A percentile compares a stretch with the other conserved stretches of the same genome.
These are phyloP conservation scores for Schrenkiella parvula DNA, from an alignment of 345 rosid species.

Conservation along the genomic window DNA sequence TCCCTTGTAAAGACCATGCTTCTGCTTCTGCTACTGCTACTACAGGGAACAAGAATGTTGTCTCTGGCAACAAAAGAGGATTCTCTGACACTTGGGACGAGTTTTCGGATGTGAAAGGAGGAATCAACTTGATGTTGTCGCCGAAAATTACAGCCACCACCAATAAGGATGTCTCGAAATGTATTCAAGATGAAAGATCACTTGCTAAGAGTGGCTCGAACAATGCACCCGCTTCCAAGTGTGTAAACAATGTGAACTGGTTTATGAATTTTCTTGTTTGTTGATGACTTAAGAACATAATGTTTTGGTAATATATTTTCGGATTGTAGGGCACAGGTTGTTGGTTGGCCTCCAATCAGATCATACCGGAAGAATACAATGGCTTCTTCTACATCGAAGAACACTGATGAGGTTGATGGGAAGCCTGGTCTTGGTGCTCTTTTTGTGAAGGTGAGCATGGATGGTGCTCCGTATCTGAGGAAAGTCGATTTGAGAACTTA, in stretches of 20 bases:
- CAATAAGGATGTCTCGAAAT: constrained; percentile 42
- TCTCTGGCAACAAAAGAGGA: constrained; percentile 79
- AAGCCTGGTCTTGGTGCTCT: constrained; percentile 66
- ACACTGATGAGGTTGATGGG: constrained; percentile 85
- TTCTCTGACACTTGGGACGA: constrained; percentile 70
- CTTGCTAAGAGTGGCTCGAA: constrained; percentile 30
- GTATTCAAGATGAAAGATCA: constrained; percentile 39
- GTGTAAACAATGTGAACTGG: constrained; percentile 9
- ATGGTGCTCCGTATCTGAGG: constrained; percentile 89
- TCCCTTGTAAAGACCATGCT: constrained; percentile 55
- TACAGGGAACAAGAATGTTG: constrained; percentile 46
- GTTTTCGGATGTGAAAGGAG: constrained; percentile 61
- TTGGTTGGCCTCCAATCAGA: constrained; percentile 96
- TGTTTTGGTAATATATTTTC: not conserved
- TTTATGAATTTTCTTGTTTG: not conserved
- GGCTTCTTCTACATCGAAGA: constrained; percentile 61
- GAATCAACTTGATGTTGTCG: constrained; percentile 45
- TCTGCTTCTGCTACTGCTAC: constrained; percentile 40
- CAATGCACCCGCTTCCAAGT: constrained; percentile 77
- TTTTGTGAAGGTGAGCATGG: constrained; percentile 93
- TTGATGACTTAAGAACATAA: not conserved
- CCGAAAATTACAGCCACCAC: constrained; percentile 27
- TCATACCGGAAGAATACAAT: constrained; percentile 73
- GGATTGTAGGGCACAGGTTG: constrained; percentile 73
- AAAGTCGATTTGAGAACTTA: constrained; percentile 79